Evolutionary conservation across 2,329 filamentous ascomycete genomes (phyloP), one percentile per base, ranked within the genome.

Genomic region (Xylariaceae sp.): DNA sequence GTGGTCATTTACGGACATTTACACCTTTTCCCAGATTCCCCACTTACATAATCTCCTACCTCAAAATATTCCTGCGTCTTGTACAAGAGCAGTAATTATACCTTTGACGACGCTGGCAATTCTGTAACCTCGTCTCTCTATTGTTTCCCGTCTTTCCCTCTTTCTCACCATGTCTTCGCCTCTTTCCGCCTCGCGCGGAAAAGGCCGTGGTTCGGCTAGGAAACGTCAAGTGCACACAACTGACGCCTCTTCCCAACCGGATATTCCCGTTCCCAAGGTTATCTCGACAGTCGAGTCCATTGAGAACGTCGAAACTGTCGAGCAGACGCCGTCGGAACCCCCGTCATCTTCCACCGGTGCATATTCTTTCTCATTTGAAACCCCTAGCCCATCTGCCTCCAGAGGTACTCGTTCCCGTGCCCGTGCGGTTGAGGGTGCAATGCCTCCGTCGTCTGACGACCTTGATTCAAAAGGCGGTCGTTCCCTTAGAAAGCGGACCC

Each of bases 401-500:
- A 50, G 52, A 44, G 70, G 66, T 40, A 71, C 65, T 45, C 64
- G 70, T 19, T 65, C 63, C 35, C 65, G 65, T 34, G 66, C 63
- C 38, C 65, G 68, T 51, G 67, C 70, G 32, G 47, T 51, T n/a
- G 60, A 60, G 36, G 51, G 54, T 27, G 53, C 61, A 21, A 54
- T 52, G 31, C 52, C 59, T 39, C 65, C 60, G 11, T 64, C 66
- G n/a, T 24, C 11, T 24, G 69, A 70, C 31, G 71, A 74, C 15
- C 61, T 65, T 26, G 63, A 69, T 47, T 69, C 66, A 42, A 75
- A 78, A 55, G 74, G 75, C 36, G 74, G 75, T 34, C 75, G 78
- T 59, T 75, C 73, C 23, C 66, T 79, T 19, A 67, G 75, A 47
- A 76, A 73, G 56, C 67, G 74, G 37, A 63, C 70, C 36, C 72